Base-by-base conservation (phyloP, 805 yeast genomes). In the Nakazawaea anatomiae region DNA sequence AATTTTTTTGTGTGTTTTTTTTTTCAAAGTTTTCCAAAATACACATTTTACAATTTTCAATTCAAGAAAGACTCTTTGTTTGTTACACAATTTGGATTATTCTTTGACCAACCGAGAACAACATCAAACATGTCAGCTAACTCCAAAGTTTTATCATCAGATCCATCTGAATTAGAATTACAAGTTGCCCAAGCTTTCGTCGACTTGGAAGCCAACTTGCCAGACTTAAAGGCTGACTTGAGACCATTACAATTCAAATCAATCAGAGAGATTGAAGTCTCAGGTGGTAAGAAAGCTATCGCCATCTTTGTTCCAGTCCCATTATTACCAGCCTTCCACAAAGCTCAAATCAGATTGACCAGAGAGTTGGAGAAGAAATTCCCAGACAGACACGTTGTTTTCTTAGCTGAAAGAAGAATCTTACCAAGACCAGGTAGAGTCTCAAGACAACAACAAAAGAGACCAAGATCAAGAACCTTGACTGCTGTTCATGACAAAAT, bases 321-420 rank as follows among this genome's bases (percentile, higher is more conserved):
- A 77, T 81, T 89, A 68, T 83, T 90, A 73, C 68, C 82, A 64
- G 85, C 86, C 64, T 89, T 89, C 92, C 97, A 91, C 89, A 89
- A 86, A 81, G 96, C 92, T 70, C 99, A 92, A 84, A 82, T 82
- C 68, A 87, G 91, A 80, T 86, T 92, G 75, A 89, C 97, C 81
- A 92, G 98, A 81, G 99, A 92, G 83, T 87, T 92, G 75, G 99
- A 92, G 83, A 92, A 92, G 95, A 92, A 94, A 83, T 94, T 92
- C 91, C 95, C 97, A 74, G 99, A 92, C 85, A 89, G 96, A 77
- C 97, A 94, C 76, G 97, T 92, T 76, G 92, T 94, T 68, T 89
- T 92, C 89, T 85, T 92, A 73, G 98, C 97, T 73, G 98, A 92
- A 84, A 89, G 99, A 83, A 89, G 97, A 82, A 94, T 92, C 80